A percentile compares a stretch with the other conserved stretches of the same genome.
phyloP scores from a whole-genome alignment of 1,284 basidiomycete species.

The Ustilago shanxiensis region DNA sequence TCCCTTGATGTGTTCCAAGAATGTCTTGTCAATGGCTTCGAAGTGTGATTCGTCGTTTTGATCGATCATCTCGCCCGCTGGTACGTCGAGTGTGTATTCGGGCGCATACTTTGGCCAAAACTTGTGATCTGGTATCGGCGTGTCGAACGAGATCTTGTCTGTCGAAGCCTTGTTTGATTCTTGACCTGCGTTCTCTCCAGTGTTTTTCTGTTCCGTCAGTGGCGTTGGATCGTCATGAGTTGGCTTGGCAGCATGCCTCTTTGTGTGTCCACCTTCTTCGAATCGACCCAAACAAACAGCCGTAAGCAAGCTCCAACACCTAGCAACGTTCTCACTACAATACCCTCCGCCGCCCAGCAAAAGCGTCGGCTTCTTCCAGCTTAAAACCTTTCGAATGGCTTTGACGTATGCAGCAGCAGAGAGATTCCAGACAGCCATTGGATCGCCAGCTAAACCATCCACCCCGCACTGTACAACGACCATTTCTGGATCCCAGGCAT shows the following conservation, averaged over 20 bases:
- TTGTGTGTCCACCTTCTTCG: background rate
- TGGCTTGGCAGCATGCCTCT: background rate
- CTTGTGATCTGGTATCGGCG: constrained; percentile 42
- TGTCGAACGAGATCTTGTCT: constrained; percentile 38
- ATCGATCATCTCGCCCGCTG: constrained; percentile 44
- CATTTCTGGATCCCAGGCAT: constrained; percentile 81
- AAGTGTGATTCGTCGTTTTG: constrained; percentile 44
- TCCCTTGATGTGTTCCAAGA: constrained; percentile 21
- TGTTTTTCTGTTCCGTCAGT: constrained; percentile 8
- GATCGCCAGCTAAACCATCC: constrained; percentile 87
- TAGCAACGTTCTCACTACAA: constrained; percentile 40
- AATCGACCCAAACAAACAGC: constrained; percentile 36
- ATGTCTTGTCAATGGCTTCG: constrained; percentile 23
- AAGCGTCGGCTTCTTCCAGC: constrained; percentile 43
- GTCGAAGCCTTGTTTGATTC: background rate
- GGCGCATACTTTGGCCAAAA: constrained; percentile 40
- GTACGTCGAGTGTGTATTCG: constrained; percentile 27
- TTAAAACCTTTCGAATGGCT: constrained; percentile 31
- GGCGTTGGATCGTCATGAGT: constrained; percentile 15
- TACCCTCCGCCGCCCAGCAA: constrained; percentile 57
- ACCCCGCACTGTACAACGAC: constrained; percentile 86
- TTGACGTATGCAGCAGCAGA: constrained; percentile 72
- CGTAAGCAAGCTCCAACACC: constrained; percentile 45
- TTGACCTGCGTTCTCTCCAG: background rate
- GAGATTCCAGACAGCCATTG: constrained; percentile 79